phyloP scores from a whole-genome alignment of 2,329 filamentous ascomycete genomes.

The Cyphellophora europaea region DNA sequence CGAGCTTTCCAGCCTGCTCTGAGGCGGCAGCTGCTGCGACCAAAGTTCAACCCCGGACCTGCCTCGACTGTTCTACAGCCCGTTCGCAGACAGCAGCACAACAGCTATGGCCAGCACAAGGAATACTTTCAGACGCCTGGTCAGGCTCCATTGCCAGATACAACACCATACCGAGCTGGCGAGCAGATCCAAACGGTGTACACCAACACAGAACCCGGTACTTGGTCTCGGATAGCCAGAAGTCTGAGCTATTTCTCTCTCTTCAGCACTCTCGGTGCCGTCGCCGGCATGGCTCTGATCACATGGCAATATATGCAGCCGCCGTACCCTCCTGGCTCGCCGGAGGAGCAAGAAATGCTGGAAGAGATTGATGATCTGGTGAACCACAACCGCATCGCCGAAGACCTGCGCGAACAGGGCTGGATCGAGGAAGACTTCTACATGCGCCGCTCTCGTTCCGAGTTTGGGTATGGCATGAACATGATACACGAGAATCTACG shows the following conservation, averaged over 20 bases:
- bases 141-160: conserved; percentile 15
- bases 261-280: conserved; percentile 10
- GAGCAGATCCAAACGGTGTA: conserved; percentile 13
- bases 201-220: no score
- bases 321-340: conserved; percentile 23
- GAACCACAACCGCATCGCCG: conserved; percentile 28
- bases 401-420: conserved; percentile 27
- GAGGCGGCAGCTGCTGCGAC: conserved; percentile 5
- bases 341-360: conserved; percentile 23
- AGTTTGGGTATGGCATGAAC: conserved; percentile 7
- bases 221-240: no score
- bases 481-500: conserved; percentile 31
- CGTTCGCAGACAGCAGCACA: conserved; percentile 10
- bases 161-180: conserved; percentile 7
- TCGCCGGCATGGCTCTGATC: conserved; percentile 15
- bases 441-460: not conserved
- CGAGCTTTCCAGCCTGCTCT: conserved; percentile 10
- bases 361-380: conserved; percentile 23
- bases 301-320: conserved; percentile 20
- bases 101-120: conserved; percentile 17
- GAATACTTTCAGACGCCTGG: conserved; percentile 20
- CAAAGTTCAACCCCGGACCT: conserved; percentile 3
- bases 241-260: no score
- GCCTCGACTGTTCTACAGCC: not conserved
- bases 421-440: conserved; percentile 27